These are phyloP conservation scores for Coemansia sp. DNA, from an alignment of 192 early-diverging fungal species.

Conservation along the genomic window DNA sequence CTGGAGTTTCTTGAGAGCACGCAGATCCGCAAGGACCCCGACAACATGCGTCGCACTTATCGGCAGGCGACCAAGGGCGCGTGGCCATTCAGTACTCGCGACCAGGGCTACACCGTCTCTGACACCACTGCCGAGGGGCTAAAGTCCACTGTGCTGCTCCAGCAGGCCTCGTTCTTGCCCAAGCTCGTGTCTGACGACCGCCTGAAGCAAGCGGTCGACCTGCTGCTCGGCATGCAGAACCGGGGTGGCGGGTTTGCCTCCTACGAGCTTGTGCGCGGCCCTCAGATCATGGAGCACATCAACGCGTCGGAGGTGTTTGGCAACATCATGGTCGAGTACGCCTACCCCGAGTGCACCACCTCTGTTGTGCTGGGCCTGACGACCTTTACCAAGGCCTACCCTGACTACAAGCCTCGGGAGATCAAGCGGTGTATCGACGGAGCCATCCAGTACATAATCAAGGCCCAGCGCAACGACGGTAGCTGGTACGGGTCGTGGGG, in stretches of 20 bases:
- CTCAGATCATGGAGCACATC: conserved; percentile 76
- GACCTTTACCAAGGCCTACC: conserved; percentile 71
- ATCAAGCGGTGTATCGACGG: conserved; percentile 65
- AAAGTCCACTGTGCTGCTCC: conserved; percentile 75
- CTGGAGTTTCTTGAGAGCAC: conserved; percentile 83
- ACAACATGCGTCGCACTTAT: conserved; percentile 66
- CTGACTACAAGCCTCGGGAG: conserved; percentile 77
- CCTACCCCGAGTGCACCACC: conserved; percentile 96
- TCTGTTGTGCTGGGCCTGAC: conserved; percentile 84
- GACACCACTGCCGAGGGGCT: conserved; percentile 95
- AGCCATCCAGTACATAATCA: conserved; percentile 76
- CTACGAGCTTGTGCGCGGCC: conserved; percentile 85
- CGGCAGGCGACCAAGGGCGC: conserved; percentile 86
- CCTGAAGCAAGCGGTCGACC: conserved; percentile 83
- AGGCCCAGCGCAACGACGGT: conserved; percentile 75
- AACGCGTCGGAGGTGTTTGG: conserved; percentile 99
- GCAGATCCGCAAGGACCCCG: conserved; percentile 79
- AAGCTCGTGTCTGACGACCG: conserved; percentile 68
- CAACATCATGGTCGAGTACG: conserved; percentile 96
- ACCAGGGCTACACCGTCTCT: conserved; percentile 93
- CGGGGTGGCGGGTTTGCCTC: conserved; percentile 86
- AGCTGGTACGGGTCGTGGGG: conserved; percentile 97
- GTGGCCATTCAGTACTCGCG: conserved; percentile 94
- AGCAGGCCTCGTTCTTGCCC: conserved; percentile 60
- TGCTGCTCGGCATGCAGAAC: conserved; percentile 93